A percentile compares a stretch with the other conserved stretches of the same genome.
Conservation (phyloP, 139 green algal species). For the Edaphochlamys debaryana region DNA sequence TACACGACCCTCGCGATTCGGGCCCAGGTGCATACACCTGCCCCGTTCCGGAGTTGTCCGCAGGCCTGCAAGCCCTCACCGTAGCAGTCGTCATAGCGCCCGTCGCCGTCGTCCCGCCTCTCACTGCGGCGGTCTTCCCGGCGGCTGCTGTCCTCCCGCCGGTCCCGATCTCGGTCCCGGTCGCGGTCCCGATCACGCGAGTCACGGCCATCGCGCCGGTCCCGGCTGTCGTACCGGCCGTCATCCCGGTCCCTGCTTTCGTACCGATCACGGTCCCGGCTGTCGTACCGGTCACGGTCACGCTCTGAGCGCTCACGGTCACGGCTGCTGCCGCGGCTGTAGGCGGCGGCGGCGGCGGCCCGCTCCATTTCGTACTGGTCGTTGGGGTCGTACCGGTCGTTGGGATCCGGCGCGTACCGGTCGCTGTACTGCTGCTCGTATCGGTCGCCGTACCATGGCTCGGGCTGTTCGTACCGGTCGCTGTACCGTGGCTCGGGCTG, state of each 20-base stretch:
- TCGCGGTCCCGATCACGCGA: not conserved
- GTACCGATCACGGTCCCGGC: not conserved
- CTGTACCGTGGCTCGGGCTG: constrained; percentile 26
- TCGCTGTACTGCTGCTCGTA: too few relatives aligned
- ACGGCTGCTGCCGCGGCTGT: too few relatives aligned
- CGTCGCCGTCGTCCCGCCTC: not conserved
- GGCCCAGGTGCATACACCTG: too few relatives aligned
- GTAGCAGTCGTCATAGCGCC: not conserved
- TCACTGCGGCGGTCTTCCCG: not conserved
- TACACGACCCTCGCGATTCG: too few relatives aligned
- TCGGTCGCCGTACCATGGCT: not conserved
- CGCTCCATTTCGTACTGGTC: too few relatives aligned
- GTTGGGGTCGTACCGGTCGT: too few relatives aligned
- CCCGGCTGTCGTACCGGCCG: not conserved
- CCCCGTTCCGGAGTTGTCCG: too few relatives aligned
- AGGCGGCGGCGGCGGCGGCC: too few relatives aligned
- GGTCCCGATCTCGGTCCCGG: not conserved
- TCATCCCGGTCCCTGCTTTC: not conserved
- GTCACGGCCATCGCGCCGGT: not conserved
- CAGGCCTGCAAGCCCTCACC: too few relatives aligned
- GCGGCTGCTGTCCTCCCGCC: not conserved
- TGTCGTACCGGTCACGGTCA: not conserved
- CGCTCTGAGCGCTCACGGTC: too few relatives aligned
- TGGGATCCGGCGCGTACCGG: too few relatives aligned
- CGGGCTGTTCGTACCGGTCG: constrained; percentile 16